phyloP scores from a whole-genome alignment of 148 eudicot genomes.

The Vaccinium macrocarpon region DNA sequence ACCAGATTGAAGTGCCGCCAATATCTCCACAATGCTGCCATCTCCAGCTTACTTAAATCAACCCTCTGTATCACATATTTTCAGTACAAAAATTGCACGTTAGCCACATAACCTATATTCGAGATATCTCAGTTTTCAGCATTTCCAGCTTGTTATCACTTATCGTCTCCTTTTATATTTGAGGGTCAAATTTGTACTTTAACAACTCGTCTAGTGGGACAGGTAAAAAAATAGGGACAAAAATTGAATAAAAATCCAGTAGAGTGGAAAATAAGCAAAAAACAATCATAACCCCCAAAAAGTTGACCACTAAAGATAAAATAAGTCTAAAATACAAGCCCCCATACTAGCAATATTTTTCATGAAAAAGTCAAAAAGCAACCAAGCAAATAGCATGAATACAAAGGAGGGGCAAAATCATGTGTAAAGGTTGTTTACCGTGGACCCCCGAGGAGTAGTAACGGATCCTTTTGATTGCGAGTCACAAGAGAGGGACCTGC shows the following conservation, averaged over 20 bases:
- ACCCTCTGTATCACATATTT: slow-evolving; percentile 38
- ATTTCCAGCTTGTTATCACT: not conserved
- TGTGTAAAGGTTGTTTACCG: slow-evolving; percentile 29
- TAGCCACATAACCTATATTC: not conserved
- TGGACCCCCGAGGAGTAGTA: slow-evolving; percentile 36
- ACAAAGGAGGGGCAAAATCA: slow-evolving; percentile 11
- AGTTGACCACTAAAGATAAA: not conserved
- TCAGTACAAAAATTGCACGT: not conserved
- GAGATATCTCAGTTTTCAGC: not conserved
- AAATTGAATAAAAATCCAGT: not conserved
- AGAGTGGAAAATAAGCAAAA: not conserved
- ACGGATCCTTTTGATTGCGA: slow-evolving; percentile 54
- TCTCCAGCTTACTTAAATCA: slow-evolving; percentile 70
- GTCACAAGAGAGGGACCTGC: slow-evolving; percentile 56
- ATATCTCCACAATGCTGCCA: slow-evolving; percentile 69
- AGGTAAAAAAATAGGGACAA: not conserved
- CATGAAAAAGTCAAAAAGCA: not conserved
- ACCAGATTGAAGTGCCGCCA: slow-evolving; percentile 71
- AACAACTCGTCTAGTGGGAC: not conserved
- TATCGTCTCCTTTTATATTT: not conserved
- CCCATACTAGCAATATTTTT: not conserved
- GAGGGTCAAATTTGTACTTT: not conserved
- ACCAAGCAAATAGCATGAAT: not conserved
- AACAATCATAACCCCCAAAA: not conserved
- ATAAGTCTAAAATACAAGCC: not conserved